Evolutionary conservation across 192 early-diverging fungal species (phyloP).

Genomic region (Irineochytrium annulatum): DNA sequence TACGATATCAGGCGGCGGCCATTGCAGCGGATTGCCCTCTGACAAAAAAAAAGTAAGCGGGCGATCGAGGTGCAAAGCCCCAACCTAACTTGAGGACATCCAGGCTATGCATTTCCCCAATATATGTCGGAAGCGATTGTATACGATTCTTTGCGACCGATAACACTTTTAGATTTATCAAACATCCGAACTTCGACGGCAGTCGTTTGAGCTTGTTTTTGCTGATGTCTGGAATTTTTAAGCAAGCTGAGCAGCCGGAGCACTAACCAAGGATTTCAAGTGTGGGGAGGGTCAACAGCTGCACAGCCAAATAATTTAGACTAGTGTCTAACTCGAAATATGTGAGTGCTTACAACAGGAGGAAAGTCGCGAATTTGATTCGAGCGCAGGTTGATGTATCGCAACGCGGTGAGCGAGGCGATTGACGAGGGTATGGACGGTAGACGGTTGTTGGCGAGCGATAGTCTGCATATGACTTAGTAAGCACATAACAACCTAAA

Average conservation of each 20-base stretch:
- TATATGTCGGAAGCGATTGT: slow-evolving; percentile 25
- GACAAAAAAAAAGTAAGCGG: neutral
- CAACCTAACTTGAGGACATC: slow-evolving; percentile 40
- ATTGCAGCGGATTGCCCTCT: slow-evolving; percentile 37
- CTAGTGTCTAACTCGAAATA: slow-evolving; percentile 3
- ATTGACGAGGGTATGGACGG: slow-evolving; percentile 24
- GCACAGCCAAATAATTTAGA: slow-evolving; percentile 20
- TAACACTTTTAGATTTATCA: slow-evolving; percentile 31
- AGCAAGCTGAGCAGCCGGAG: neutral
- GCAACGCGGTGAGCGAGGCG: slow-evolving; percentile 13
- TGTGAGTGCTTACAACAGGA: slow-evolving; percentile 8
- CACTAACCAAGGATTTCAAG: slow-evolving; percentile 33
- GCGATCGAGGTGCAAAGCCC: neutral
- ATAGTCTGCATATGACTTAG: slow-evolving; percentile 15
- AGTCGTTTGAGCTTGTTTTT: slow-evolving; percentile 38
- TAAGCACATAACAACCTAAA: neutral
- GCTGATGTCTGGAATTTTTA: slow-evolving; percentile 28
- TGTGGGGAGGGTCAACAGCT: slow-evolving; percentile 11
- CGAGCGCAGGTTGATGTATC: slow-evolving; percentile 41
- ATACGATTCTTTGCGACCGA: slow-evolving; percentile 34
- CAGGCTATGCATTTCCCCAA: slow-evolving; percentile 25
- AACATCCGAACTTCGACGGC: slow-evolving; percentile 25
- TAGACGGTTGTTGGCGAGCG: slow-evolving; percentile 38
- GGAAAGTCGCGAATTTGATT: slow-evolving; percentile 39
- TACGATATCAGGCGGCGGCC: slow-evolving; percentile 36